Evolutionary conservation across 768 basidiomycete genomes (phyloP).

Genomic region (Tulasnella sp.): DNA sequence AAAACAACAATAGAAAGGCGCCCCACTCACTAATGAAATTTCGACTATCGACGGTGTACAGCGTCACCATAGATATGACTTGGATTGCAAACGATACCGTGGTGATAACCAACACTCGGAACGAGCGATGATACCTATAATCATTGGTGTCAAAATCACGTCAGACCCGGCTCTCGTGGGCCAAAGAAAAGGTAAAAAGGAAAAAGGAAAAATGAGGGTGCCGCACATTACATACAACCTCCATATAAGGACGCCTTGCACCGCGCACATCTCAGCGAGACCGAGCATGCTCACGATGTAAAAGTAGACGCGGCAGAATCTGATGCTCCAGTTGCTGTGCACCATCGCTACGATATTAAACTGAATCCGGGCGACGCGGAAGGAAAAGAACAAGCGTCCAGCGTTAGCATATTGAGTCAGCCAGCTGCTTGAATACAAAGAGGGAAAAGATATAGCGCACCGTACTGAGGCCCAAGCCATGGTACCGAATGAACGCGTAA

Average conservation of each 20-base stretch:
- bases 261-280: neutral
- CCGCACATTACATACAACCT: neutral
- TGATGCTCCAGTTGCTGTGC: neutral
- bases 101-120: neutral
- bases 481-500: neutral
- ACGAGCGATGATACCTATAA: neutral
- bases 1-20: neutral
- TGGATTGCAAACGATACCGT: neutral
- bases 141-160: neutral
- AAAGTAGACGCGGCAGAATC: neutral
- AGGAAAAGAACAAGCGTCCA: neutral
- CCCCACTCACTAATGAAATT: neutral
- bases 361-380: neutral
- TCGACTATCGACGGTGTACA: neutral
- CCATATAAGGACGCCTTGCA: neutral
- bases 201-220: neutral
- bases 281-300: neutral
- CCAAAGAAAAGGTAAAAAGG: too few relatives aligned
- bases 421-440: too few relatives aligned
- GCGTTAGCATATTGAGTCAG: neutral
- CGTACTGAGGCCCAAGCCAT: neutral
- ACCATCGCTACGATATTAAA: neutral
- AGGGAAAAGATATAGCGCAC: neutral
- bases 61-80: neutral
- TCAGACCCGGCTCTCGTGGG: neutral